Evolutionary conservation across 169 alveolate species (phyloP).

Genomic region (Cytauxzoon felis): DNA sequence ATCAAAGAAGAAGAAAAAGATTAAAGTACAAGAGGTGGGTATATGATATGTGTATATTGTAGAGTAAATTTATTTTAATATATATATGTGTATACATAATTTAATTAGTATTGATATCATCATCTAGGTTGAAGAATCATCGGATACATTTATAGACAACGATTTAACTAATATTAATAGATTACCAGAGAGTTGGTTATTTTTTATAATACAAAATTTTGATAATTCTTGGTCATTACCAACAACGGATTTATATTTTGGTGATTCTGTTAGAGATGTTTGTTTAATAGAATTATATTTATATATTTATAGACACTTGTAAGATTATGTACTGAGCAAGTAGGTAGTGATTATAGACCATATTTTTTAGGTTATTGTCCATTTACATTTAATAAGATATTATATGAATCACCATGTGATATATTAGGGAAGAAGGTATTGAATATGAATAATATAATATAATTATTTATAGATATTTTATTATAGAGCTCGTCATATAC

Average conservation of each 20-base stretch:
- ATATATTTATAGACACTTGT: constrained; percentile 42
- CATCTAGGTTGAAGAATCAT: constrained; percentile 8
- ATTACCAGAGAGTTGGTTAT: constrained; percentile 60
- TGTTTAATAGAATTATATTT: not conserved
- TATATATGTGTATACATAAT: not conserved
- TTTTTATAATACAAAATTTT: constrained; percentile 61
- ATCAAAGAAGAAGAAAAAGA: constrained; percentile 12
- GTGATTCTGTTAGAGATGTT: constrained; percentile 50
- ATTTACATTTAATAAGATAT: constrained; percentile 28
- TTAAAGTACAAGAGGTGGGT: not conserved
- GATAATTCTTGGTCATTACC: constrained; percentile 68
- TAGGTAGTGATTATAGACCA: constrained; percentile 56
- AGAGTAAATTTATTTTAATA: not conserved
- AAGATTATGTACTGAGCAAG: constrained; percentile 64
- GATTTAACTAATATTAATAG: constrained; percentile 59
- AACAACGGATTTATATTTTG: constrained; percentile 63
- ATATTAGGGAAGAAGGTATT: constrained; percentile 12
- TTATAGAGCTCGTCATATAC: constrained; percentile 67
- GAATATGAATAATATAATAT: not conserved
- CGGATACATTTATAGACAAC: constrained; percentile 21
- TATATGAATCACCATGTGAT: not conserved
- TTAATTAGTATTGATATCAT: not conserved
- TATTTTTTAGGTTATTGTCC: constrained; percentile 73
- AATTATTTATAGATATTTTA: constrained; percentile 57
- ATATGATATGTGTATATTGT: not conserved